phyloP scores from a whole-genome alignment of 495 filamentous ascomycete genomes.

The Mytilinidion resinicola region DNA sequence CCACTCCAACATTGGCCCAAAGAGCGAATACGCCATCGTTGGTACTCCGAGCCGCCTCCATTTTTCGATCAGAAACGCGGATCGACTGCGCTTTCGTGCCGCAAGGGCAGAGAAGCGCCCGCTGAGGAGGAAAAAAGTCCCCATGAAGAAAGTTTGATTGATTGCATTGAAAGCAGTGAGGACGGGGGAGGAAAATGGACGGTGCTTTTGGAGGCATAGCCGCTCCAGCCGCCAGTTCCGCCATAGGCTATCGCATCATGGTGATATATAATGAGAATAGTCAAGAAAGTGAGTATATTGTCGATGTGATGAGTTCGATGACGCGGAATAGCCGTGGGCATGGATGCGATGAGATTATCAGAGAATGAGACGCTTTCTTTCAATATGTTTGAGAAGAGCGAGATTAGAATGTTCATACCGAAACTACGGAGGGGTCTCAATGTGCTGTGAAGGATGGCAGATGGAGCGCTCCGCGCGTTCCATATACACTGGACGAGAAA shows the following conservation, averaged over 20 bases:
- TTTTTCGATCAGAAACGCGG: neutral
- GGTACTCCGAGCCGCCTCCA: slow-evolving; percentile 10
- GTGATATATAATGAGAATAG: slow-evolving; percentile 15
- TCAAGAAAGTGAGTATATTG: slow-evolving; percentile 17
- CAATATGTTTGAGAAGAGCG: too few species aligned
- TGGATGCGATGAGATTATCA: too few species aligned
- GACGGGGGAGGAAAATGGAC: neutral
- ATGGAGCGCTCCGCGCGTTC: too few species aligned
- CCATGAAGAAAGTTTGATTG: slow-evolving; percentile 23
- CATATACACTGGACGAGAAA: too few species aligned
- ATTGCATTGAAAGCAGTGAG: slow-evolving; percentile 8
- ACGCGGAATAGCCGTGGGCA: too few species aligned
- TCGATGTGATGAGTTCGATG: slow-evolving; percentile 4
- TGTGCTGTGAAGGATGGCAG: too few species aligned
- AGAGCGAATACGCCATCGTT: neutral
- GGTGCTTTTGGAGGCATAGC: neutral
- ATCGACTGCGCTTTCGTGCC: neutral
- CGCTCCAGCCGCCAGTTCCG: slow-evolving; percentile 8
- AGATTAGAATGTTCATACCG: too few species aligned
- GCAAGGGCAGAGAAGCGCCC: slow-evolving; percentile 8
- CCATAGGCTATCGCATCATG: slow-evolving; percentile 16
- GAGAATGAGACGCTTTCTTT: too few species aligned
- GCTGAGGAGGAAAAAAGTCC: slow-evolving; percentile 11
- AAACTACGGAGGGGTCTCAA: too few species aligned
- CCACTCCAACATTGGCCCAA: slow-evolving; percentile 1